These are phyloP conservation scores for Colletotrichum eremochloae DNA, from an alignment of 2,329 filamentous ascomycete species.

Conservation along the genomic window DNA sequence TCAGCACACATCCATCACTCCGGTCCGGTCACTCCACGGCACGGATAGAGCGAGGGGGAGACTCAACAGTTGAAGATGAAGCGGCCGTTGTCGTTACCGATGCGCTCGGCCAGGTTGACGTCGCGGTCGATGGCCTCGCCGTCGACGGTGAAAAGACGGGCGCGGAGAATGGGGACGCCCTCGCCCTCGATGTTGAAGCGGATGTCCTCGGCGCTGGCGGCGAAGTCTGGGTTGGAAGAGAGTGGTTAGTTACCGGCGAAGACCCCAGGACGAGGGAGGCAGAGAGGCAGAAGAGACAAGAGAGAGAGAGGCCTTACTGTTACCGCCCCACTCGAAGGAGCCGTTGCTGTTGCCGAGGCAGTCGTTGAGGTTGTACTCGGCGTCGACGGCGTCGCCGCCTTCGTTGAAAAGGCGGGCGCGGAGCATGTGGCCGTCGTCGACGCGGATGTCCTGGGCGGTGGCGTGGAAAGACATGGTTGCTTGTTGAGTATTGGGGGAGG, in stretches of 20 bases:
- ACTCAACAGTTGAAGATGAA: conserved; percentile 50
- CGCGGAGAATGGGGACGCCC: conserved; percentile 66
- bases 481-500: not conserved
- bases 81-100: conserved; percentile 65
- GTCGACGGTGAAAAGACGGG: conserved; percentile 56
- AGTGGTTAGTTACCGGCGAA: not conserved
- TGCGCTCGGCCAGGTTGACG: conserved; percentile 68
- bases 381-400: conserved; percentile 59
- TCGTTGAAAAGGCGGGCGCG: conserved; percentile 55
- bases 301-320: conserved; percentile 42
- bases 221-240: conserved; percentile 54
- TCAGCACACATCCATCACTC: not conserved
- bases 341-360: conserved; percentile 66
- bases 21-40: too few relatives aligned
- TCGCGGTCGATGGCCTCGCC: conserved; percentile 59
- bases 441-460: conserved; percentile 59
- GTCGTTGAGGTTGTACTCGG: conserved; percentile 63
- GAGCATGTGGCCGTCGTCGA: conserved; percentile 66
- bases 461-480: conserved; percentile 64
- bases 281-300: not conserved
- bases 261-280: not conserved
- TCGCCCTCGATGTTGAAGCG: conserved; percentile 64
- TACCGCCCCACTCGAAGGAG: conserved; percentile 60
- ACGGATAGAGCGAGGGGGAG: not conserved
- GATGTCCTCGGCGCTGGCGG: conserved; percentile 60